phyloP scores from a whole-genome alignment of 2,329 filamentous ascomycete species.

The Emergomyces pasteurianus region DNA sequence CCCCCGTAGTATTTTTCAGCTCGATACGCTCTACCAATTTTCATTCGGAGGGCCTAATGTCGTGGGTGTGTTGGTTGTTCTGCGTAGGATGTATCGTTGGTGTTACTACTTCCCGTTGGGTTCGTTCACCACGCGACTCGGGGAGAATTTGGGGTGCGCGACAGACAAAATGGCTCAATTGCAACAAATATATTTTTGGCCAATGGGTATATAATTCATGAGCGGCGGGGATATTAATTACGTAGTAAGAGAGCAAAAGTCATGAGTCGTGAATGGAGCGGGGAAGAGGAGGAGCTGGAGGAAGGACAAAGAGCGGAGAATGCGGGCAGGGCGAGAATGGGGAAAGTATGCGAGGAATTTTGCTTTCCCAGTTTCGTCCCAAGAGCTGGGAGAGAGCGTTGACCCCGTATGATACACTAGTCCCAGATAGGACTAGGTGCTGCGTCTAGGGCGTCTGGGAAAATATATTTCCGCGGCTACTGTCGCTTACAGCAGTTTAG shows the following conservation, averaged over 20 bases:
- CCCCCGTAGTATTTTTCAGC: background rate
- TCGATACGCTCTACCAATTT: background rate
- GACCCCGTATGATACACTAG: constrained; percentile 3
- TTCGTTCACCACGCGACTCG: background rate
- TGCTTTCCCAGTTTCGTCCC: background rate
- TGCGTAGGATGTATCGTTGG: background rate
- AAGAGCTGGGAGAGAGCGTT: background rate
- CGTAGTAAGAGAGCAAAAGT: background rate
- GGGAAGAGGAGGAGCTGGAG: background rate
- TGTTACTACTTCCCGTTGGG: background rate
- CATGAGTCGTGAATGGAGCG: background rate
- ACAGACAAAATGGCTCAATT: background rate
- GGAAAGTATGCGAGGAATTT: background rate
- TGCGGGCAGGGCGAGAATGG: background rate
- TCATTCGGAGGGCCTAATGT: background rate
- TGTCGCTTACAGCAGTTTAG: background rate
- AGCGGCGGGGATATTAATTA: background rate
- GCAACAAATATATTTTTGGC: background rate
- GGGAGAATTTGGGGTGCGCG: background rate
- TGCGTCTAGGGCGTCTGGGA: background rate
- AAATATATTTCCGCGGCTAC: background rate
- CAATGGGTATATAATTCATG: background rate
- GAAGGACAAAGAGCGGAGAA: background rate
- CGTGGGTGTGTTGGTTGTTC: background rate
- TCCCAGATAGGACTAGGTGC: background rate